Base-by-base conservation (phyloP, 176 grass and related monocot species). In the Puccinellia tenuiflora region DNA sequence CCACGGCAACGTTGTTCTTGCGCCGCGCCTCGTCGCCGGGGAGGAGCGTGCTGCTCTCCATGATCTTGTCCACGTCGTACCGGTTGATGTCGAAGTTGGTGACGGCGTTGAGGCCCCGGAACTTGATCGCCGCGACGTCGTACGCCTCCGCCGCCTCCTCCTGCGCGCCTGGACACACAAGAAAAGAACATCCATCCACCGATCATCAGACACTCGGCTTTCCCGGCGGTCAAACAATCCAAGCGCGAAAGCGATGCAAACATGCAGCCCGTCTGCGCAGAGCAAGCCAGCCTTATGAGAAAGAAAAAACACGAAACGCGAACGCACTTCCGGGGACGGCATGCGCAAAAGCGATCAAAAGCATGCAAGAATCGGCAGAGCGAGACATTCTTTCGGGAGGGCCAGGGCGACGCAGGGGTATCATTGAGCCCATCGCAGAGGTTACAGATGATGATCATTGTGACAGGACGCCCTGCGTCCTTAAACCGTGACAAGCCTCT, bases 121-220 rank as follows among this genome's bases (percentile, higher is more conserved):
- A 99, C 69, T 96, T 99, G 74, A 99, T 99, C 14, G 97, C 97
- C 29, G 97, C 97, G 69, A 99, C 84, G 86, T 99, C 97, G 72
- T 99, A 99, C 47, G 97, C 97, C 82, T 99, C 97, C 2, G 97
- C 97, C 4, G 97, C 97, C 26, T 94, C 93, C 88, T 96, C 97
- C 83, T 99, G 93, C 14, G 93, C 92, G 81, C 81, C 97, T 99
- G 92, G 62, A 46, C 68, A 13, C 46, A 3, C 28, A 33, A 64
- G 2, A 39, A 68, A 30, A 6, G 55, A 5, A 53, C 0, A 7
- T 0, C 17, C 0, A 7, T 0, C 17, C 22, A 60, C 31, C 16
- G 66, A 25, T 40, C 37, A 17, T 3, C 60, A 25, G 9, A 7
- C 40, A 63, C 20, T 22, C 40, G 22, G 68, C 65, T 68, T 68